These are phyloP conservation scores for Zangia roseola DNA, from an alignment of 768 basidiomycete species.

Conservation along the genomic window DNA sequence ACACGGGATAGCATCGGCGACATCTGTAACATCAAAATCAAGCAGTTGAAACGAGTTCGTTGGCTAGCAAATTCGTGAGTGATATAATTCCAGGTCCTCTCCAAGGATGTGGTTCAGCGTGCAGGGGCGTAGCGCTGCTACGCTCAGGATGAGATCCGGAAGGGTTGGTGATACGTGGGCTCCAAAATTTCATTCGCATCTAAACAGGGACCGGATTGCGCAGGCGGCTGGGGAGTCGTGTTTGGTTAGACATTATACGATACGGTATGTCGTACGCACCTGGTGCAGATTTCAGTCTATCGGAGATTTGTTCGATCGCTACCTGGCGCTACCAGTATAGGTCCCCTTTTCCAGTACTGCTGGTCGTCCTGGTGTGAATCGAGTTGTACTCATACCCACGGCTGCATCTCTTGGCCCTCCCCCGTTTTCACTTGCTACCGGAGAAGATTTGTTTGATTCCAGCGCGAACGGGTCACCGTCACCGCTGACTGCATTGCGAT, in stretches of 20 bases:
- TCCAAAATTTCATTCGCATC: constrained; percentile 3
- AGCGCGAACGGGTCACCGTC: constrained; percentile 13
- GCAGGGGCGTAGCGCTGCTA: neutral
- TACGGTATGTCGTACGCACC: constrained; percentile 10
- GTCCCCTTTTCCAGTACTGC: constrained; percentile 10
- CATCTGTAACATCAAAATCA: neutral
- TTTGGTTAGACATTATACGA: constrained; percentile 8
- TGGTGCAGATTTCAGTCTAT: constrained; percentile 5
- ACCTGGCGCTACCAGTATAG: constrained; percentile 7
- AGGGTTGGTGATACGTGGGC: neutral
- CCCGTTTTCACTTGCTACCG: constrained; percentile 7
- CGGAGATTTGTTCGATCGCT: constrained; percentile 8
- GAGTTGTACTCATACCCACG: constrained; percentile 1
- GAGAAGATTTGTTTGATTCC: constrained; percentile 8
- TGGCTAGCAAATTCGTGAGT: constrained; percentile 4
- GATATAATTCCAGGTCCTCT: constrained; percentile 9
- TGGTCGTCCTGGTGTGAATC: constrained; percentile 3
- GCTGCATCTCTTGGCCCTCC: constrained; percentile 2
- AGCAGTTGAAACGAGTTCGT: neutral
- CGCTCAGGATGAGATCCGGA: neutral
- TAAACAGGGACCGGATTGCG: constrained; percentile 8
- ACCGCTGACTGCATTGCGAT: constrained; percentile 36
- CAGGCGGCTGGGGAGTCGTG: neutral
- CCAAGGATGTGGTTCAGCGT: constrained; percentile 6
- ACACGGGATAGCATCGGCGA: constrained; percentile 7